Evolutionary conservation across 169 alveolate genomes (phyloP), one percentile per base, ranked within the genome.

Genomic region (Plasmodium berghei): DNA sequence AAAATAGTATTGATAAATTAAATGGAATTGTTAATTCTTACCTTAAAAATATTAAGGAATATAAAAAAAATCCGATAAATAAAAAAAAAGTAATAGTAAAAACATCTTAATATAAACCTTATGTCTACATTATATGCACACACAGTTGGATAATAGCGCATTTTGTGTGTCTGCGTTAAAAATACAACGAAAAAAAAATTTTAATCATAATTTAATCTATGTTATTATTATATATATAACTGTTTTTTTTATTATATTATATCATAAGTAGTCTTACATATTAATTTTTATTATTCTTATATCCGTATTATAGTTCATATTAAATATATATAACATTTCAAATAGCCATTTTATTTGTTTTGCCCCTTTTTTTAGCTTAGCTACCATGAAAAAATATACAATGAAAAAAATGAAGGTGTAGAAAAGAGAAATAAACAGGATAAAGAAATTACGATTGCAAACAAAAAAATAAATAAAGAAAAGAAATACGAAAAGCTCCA

Each of bases 1-100:
- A 83, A 83, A 83, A 67, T 40, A 83, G 90, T 48, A 83, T 83
- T 72, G 83, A 83, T 69, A 46, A 83, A 61, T 49, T 83, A 67
- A 83, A 83, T n/a, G 42, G 56, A 12, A 83, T 83, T 26, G 90
- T 83, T 58, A 58, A 58, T 46, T 83, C 90, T 22, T 83, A 83
- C 28, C 90, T 83, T 46, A 80, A 83, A 69, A 83, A 83, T 55
- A 61, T 83, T 10, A 83, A 83, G 66, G 73, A 83, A 54, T 67
- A 46, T 26, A 66, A 83, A 69, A 83, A 69, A 61, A 83, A 83
- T 58, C 66, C 26, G 40, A 67, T 83, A 54, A 83, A 83, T 26
- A 64, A 42, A 61, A 83, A 83, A 69, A 83, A 83, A 64, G 88
- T 48, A 75, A 56, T 46, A 62, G 34, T 26, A 26, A 26, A 62